phyloP scores from a whole-genome alignment of 2,329 filamentous ascomycete genomes.

The Diaporthe sp. region DNA sequence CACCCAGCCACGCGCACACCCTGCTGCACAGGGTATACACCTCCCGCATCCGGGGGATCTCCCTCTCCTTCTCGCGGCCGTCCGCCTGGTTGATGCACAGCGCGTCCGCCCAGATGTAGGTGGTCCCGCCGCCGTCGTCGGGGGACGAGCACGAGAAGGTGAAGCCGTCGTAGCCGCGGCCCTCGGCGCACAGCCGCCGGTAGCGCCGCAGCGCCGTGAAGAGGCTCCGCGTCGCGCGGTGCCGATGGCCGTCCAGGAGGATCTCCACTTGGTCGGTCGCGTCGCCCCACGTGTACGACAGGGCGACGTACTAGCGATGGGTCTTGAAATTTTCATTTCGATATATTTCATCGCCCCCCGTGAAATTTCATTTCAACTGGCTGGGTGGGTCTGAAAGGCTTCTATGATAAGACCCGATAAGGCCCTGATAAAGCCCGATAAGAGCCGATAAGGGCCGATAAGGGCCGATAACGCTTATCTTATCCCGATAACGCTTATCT shows the following conservation, averaged over 20 bases:
- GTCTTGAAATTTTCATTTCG: no score
- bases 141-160: not conserved
- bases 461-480: no score
- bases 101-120: not conserved
- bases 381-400: no score
- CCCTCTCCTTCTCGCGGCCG: not conserved
- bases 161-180: not conserved
- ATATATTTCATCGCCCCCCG: no score
- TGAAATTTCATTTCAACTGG: no score
- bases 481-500: no score
- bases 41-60: not conserved
- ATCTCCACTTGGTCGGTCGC: not conserved
- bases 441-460: no score
- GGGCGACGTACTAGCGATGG: no score
- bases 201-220: not conserved
- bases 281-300: not conserved
- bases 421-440: no score
- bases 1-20: not conserved
- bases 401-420: no score
- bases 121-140: not conserved
- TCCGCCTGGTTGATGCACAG: not conserved
- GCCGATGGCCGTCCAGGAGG: not conserved
- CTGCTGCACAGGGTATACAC: not conserved
- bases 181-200: slow-evolving; percentile 7
- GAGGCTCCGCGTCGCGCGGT: not conserved